Evolutionary conservation across 257 asterid species (phyloP).

Genomic region (Capsicum pubescens): DNA sequence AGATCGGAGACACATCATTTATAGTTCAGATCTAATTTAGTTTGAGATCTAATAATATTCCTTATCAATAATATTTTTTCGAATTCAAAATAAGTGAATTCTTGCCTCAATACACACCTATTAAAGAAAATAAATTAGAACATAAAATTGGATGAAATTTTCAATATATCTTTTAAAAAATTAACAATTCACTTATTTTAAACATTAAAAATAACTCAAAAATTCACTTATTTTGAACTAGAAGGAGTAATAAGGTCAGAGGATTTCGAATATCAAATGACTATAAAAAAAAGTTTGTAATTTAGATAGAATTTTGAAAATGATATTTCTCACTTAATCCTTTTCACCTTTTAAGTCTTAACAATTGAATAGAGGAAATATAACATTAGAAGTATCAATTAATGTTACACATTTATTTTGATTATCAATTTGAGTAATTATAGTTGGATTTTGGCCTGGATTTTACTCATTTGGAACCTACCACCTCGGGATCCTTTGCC

Average conservation of each 20-base stretch:
- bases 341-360: neutral
- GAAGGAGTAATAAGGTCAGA: too few species aligned
- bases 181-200: too few species aligned
- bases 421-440: neutral
- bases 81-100: too few species aligned
- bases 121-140: too few species aligned
- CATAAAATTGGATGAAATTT: too few species aligned
- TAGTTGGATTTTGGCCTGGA: constrained; percentile 23
- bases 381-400: neutral
- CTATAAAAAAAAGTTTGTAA: neutral
- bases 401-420: neutral
- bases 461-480: constrained; percentile 7
- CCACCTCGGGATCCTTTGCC: constrained; percentile 28
- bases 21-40: neutral
- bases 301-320: neutral
- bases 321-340: neutral
- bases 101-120: too few species aligned
- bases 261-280: neutral
- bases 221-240: too few species aligned
- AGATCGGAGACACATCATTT: neutral
- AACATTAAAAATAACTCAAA: too few species aligned
- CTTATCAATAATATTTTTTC: neutral
- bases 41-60: neutral
- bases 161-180: too few species aligned
- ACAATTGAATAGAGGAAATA: neutral